These are phyloP conservation scores for Pichia inconspicua DNA, from an alignment of 1,139 yeast genomes.

Conservation along the genomic window DNA sequence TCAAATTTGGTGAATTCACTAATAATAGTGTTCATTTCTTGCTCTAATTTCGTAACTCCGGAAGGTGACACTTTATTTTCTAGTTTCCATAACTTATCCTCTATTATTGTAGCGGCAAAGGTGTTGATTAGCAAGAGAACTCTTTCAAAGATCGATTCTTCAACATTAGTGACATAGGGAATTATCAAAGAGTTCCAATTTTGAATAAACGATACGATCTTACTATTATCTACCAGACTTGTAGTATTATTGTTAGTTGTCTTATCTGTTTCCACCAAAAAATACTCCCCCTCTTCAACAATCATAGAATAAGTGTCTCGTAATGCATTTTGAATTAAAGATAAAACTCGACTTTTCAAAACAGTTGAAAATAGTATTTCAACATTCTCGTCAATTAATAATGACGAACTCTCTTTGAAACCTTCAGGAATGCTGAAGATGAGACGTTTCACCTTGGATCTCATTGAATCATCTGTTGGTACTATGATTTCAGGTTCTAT, in stretches of 20 bases:
- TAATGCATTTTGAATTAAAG: conserved; percentile 47
- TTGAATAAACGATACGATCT: conserved; percentile 37
- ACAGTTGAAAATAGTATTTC: conserved; percentile 52
- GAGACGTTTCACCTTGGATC: conserved; percentile 21
- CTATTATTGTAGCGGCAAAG: conserved; percentile 43
- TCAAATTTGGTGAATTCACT: conserved; percentile 53
- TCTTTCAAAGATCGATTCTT: conserved; percentile 42
- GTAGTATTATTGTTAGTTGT: neutral
- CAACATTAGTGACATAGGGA: conserved; percentile 56
- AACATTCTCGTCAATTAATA: conserved; percentile 46
- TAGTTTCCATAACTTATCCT: conserved; percentile 58
- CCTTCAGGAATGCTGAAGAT: conserved; percentile 32
- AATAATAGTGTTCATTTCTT: conserved; percentile 70
- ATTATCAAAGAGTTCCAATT: conserved; percentile 59
- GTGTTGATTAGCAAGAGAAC: conserved; percentile 48
- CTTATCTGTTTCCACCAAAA: conserved; percentile 28
- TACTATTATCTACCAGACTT: conserved; percentile 10
- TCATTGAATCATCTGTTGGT: conserved; percentile 16
- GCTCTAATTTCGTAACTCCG: conserved; percentile 79
- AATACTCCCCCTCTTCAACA: conserved; percentile 19
- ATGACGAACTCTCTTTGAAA: conserved; percentile 36
- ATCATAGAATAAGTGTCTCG: conserved; percentile 41
- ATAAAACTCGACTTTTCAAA: conserved; percentile 41
- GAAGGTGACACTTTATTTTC: conserved; percentile 67
- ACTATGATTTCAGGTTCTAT: conserved; percentile 16